Base-by-base conservation (phyloP, 768 basidiomycete species). In the Russula lepida region DNA sequence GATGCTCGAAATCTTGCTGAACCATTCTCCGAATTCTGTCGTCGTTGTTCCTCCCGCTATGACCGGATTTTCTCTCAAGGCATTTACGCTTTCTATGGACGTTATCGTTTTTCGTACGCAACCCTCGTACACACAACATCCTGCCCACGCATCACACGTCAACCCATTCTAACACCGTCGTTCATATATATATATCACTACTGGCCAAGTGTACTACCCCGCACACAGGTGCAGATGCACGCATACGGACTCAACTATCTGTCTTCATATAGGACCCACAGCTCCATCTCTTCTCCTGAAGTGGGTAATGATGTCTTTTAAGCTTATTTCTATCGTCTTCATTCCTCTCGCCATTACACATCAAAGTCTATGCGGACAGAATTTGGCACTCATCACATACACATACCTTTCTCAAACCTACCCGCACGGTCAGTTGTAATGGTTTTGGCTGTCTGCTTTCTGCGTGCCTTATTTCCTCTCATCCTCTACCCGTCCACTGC, bases 161-260 rank as follows among this genome's bases (percentile, higher is more conserved):
- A 48, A 54, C 35, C 17, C 46, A 62, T 52, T 33, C 25, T 28
- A 28, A n/a, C 37, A 28, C 44, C 32, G 30, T 46, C 60, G 47
- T 57, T 47, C 58, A 47, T 52, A 52, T 62, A 62, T 41, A 39
- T 41, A 21, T 62, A 58, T 52, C 61, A 46, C 47, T 54, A 58
- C 28, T 30, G 52, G 51, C 13, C 56, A 54, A 37, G 51, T 62
- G 61, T 62, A 62, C 51, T 27, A 62, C 30, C 51, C 61, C 21
- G 53, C 23, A 23, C 56, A 48, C 51, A 58, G 44, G 51, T 58
- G 61, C 56, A 47, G 37, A 53, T 50, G 28, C 51, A 58, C 44
- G 43, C 50, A 39, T 32, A 52, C 56, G 46, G 56, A 62, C 56
- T 54, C 25, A 47, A 37, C 51, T 33, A 62, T 54, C 52, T 62